Evolutionary conservation across 2,329 filamentous ascomycete genomes (phyloP), one percentile per base, ranked within the genome.

Genomic region (Ophiosphaerella korrae): DNA sequence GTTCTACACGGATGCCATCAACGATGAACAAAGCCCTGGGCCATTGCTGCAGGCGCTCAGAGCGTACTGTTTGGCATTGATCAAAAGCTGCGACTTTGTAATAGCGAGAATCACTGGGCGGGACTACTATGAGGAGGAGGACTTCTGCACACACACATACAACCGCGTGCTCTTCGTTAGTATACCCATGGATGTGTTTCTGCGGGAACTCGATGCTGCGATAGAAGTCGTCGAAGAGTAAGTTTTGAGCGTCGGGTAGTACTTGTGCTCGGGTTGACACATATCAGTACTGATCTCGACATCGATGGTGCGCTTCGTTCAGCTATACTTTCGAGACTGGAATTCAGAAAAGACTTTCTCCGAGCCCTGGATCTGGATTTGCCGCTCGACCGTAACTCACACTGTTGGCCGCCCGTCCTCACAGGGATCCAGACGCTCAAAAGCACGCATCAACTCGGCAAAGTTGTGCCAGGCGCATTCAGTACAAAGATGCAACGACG

Each of bases 41-140:
- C 50, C 56, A 18, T 44, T 72, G 34, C 52, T 71, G 3, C 77
- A 83, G 36, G 81, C 94, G 1, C 78, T 99, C 24, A 83, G 91
- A 53, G 89, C 92, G 0, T 99, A 96, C 70, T 97, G 92, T 64
- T 74, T 97, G 4, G 90, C 86, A 0, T 75, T 97, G 50, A 79
- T 97, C 51, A 97, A 96, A 71, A 85, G 86, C 18, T 96, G 92
- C 68, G 85, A 86, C 55, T 85, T 86, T 62, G 89, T 95, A 11
- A 90, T 94, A 55, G 80, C 87, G 42, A 84, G 86, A 39, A 88
- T 97, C 55, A 87, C 85, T 46, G 81, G 82, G n/a, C 90, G 96
- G 70, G 88, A 95, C 62, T 97, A 88, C 69, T 97, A 93, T 64
- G 94, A 99, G 87, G 94, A 99, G 75, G 94, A 99, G 74, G 94